phyloP scores from a whole-genome alignment of 768 basidiomycete genomes.

The Melanogaster broomeanus region DNA sequence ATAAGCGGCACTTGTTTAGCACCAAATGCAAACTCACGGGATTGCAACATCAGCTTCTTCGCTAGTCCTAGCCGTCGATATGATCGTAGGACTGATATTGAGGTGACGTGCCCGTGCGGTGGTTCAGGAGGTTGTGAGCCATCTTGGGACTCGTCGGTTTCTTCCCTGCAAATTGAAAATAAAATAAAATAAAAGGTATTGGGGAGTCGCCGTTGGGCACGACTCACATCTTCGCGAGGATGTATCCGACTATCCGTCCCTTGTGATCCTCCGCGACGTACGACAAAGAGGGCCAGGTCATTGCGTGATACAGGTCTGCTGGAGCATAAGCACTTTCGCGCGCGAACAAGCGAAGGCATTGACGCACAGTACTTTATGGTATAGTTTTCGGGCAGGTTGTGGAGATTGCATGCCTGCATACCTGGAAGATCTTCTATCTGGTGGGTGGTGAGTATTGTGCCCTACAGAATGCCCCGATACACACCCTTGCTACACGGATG shows the following conservation, averaged over 20 bases:
- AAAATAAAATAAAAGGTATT: slow-evolving; percentile 27
- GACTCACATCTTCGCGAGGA: slow-evolving; percentile 90
- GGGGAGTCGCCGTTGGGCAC: neutral
- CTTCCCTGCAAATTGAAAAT: slow-evolving; percentile 53
- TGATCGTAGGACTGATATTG: slow-evolving; percentile 90
- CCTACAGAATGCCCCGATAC: neutral
- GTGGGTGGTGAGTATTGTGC: slow-evolving; percentile 16
- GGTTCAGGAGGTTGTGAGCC: slow-evolving; percentile 50
- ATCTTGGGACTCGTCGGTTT: slow-evolving; percentile 43
- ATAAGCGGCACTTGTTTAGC: neutral
- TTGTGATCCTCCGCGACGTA: slow-evolving; percentile 91
- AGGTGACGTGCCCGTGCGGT: slow-evolving; percentile 91
- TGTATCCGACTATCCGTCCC: slow-evolving; percentile 91
- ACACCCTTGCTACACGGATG: slow-evolving; percentile 31
- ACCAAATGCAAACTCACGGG: slow-evolving; percentile 60
- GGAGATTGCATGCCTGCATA: slow-evolving; percentile 93
- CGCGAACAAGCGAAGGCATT: neutral
- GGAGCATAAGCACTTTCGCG: neutral
- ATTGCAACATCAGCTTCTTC: slow-evolving; percentile 91
- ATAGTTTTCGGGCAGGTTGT: slow-evolving; percentile 93
- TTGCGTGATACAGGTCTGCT: slow-evolving; percentile 82
- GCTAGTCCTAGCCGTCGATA: slow-evolving; percentile 92
- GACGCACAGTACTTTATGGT: slow-evolving; percentile 74
- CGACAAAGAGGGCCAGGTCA: slow-evolving; percentile 93
- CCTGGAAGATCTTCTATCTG: slow-evolving; percentile 87